A percentile compares a stretch with the other conserved stretches of the same genome.
These are phyloP conservation scores for Pythium insidiosum DNA, from an alignment of 352 stramenopile genomes.

Conservation along the genomic window DNA sequence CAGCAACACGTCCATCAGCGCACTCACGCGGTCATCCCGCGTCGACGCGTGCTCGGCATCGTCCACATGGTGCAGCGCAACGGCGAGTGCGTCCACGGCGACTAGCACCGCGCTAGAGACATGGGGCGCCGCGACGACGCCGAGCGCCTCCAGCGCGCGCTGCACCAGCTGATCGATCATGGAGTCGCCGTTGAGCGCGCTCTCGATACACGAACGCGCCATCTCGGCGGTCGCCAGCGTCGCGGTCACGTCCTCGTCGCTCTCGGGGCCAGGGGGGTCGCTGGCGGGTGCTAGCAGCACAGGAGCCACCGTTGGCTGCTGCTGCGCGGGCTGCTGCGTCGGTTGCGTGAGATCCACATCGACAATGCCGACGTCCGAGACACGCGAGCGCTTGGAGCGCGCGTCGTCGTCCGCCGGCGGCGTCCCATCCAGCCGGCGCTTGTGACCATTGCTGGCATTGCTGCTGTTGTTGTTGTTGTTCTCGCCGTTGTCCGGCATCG, in stretches of 20 bases:
- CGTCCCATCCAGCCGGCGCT: slow-evolving; percentile 2
- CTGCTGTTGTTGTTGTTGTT: slow-evolving; percentile 3
- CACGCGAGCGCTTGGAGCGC: background rate
- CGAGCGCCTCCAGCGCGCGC: slow-evolving; percentile 4
- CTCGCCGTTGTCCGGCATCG: slow-evolving; percentile 6
- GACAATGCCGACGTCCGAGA: background rate
- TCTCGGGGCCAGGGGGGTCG: too few relatives aligned
- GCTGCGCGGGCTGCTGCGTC: background rate
- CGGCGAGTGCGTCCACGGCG: slow-evolving; percentile 9
- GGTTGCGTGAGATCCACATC: background rate
- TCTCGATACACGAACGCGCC: too few relatives aligned
- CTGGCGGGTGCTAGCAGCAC: too few relatives aligned
- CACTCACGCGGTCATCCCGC: slow-evolving; percentile 9
- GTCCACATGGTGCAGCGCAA: slow-evolving; percentile 11
- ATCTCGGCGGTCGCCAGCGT: too few relatives aligned
- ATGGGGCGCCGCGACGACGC: background rate
- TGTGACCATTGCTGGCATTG: slow-evolving; percentile 10
- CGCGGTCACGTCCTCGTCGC: too few relatives aligned
- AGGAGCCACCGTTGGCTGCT: too few relatives aligned
- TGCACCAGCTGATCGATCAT: too few relatives aligned
- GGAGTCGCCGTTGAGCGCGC: too few relatives aligned
- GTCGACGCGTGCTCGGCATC: background rate
- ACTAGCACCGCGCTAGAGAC: slow-evolving; percentile 3
- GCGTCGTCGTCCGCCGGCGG: background rate
- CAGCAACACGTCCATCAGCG: slow-evolving; percentile 12